phyloP scores from a whole-genome alignment of 2,329 filamentous ascomycete genomes.

The Colletotrichum simmondsii region DNA sequence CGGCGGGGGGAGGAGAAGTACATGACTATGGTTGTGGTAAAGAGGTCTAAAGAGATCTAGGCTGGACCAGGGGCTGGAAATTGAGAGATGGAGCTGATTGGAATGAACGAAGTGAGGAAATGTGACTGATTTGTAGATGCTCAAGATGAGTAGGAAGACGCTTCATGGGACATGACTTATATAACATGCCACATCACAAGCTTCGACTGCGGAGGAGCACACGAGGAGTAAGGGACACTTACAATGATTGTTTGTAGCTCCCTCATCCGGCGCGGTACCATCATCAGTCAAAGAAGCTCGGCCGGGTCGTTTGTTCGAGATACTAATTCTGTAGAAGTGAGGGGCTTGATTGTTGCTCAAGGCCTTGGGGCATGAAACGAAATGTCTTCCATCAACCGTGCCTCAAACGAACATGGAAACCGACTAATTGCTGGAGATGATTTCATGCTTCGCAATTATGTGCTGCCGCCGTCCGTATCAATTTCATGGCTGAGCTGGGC shows the following conservation, averaged over 20 bases:
- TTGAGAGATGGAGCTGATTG: background rate
- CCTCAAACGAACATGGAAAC: too few species aligned
- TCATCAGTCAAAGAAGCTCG: background rate
- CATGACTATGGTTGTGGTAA: background rate
- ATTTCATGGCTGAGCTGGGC: too few species aligned
- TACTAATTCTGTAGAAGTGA: background rate
- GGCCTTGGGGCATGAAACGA: background rate
- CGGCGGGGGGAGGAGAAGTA: background rate
- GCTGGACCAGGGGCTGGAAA: background rate
- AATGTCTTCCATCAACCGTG: background rate
- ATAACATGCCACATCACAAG: background rate
- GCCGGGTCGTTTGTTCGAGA: background rate
- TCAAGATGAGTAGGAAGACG: background rate
- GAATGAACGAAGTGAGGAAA: background rate
- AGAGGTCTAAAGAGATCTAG: background rate
- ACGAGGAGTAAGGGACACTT: background rate
- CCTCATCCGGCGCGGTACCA: background rate
- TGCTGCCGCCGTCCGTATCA: too few species aligned
- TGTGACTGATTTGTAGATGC: background rate
- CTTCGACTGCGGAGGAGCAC: background rate
- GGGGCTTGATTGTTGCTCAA: background rate
- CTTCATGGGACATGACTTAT: background rate
- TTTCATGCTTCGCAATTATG: too few species aligned
- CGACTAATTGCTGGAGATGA: too few species aligned
- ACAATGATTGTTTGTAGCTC: background rate